These are phyloP conservation scores for Protomyces inouyei DNA, from an alignment of 1,139 yeast species.

Conservation along the genomic window DNA sequence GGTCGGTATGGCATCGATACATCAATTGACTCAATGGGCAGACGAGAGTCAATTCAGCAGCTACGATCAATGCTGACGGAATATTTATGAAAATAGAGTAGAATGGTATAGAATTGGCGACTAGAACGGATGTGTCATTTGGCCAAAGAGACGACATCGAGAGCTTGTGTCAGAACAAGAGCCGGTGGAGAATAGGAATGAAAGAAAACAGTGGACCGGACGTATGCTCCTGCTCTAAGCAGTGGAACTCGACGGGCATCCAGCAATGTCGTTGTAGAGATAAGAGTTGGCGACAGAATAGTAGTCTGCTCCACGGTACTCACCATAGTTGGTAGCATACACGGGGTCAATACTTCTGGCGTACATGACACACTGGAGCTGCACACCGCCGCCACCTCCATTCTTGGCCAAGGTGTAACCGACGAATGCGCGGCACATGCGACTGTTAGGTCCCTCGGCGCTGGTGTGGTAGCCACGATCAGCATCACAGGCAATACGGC, in stretches of 20 bases:
- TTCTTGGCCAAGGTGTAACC: neutral
- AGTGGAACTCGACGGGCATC: neutral
- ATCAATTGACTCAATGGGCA: constrained; percentile 13
- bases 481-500: neutral
- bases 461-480: neutral
- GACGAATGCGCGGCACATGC: neutral
- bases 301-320: neutral
- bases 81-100: neutral
- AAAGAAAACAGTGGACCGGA: too few species aligned
- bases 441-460: neutral
- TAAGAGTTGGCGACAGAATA: neutral
- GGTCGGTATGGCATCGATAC: constrained; percentile 1
- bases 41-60: constrained; percentile 13
- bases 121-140: too few species aligned
- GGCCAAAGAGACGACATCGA: too few species aligned
- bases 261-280: constrained; percentile 2
- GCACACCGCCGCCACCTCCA: neutral
- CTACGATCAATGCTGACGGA: constrained; percentile 15
- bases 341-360: neutral
- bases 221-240: too few species aligned
- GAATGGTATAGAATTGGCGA: neutral
- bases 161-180: too few species aligned
- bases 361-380: neutral
- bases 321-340: neutral
- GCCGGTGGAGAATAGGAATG: too few species aligned